Base-by-base conservation (phyloP, 768 basidiomycete genomes). In the Trametes meyenii region DNA sequence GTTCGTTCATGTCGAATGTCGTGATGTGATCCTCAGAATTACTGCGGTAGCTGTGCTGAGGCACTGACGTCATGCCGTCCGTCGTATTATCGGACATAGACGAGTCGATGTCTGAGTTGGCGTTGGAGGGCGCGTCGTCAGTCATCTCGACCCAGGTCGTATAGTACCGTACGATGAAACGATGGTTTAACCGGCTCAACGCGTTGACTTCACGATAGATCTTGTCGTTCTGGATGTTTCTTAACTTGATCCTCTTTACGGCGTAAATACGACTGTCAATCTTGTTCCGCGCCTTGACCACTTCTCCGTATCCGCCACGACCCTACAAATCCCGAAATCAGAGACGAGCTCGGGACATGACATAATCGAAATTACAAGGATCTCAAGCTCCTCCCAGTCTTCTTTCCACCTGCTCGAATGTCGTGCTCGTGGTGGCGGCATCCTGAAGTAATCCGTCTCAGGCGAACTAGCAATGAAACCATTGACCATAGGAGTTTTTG, bases 141-240 rank as follows among this genome's bases (percentile, higher is more conserved):
- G 80, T 77, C 0, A 81, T 84, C 70, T 94, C 92, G n/a, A 94
- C 82, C 93, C 92, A 94, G 5, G 91, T 92, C 2, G 92, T 93
- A 72, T 87, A 94, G 72, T 96, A 97, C 43, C 94, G 85, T 19
- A 97, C 96, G 67, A 98, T 90, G 75, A 89, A 92, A 8, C 89
- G 87, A 72, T 98, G 95, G 42, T 87, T 90, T 29, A 98, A 83
- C 35, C 87, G 80, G 67, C 90, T 92, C n/a, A 97, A 77, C 0
- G 91, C 91, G 61, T 90, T 91, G 49, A 96, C 93, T 73, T 97
- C 94, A 4, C 96, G 83, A 71, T 93, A 92, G 60, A 97, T 94
- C 75, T 89, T 94, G 70, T 95, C 93, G 63, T 86, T 92, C 67
- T 94, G 89, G 58, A 81, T 80, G 0, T 86, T 85, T 43, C 87